Base-by-base conservation (phyloP, 2,329 filamentous ascomycete genomes). In the Penicillium sp. region DNA sequence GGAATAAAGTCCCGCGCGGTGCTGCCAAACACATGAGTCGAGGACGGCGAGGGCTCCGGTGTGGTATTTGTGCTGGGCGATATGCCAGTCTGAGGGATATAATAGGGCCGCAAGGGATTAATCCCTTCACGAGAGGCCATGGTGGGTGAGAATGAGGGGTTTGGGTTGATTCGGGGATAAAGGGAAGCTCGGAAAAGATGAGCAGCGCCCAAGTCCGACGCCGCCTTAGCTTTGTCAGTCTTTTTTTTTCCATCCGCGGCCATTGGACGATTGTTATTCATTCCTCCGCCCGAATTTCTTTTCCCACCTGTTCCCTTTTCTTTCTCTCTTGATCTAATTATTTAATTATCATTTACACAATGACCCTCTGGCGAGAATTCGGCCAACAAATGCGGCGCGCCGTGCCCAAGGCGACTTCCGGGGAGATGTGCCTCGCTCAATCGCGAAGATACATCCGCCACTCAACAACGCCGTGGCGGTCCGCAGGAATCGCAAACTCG, bases 1-100 rank as follows among this genome's bases (percentile, higher is more conserved):
- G 86, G 85, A 54, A 96, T 84, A 53, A 95, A 86, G 68, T 93
- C 87, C 69, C 90, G 87, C 56, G 90, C 89, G 63, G 87, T 75
- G 65, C 76, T 73, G 59, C 78, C 75, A 62, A 82, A 78, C 61
- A 75, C 77, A 47, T 76, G 72, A 59, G 72, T 69, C 15, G 77
- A 70, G 42, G 74, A 69, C 53, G 44, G 68, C 44, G 47, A 28
- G 27, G 27, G 55, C 46, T 49, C 60, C 57, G 59, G 47, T 66
- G 53, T 66, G 61, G 50, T 56, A 20, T 73, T 64, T 41, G 68
- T 61, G 46, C 75, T 61, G 46, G 75, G 72, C 42, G 79, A 75
- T 28, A 81, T 73, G 31, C 84, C 83, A 53, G 83, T 82, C 3
- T 84, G 83, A 32, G 84, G 84, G 54, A 78, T 73, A 62, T 83